phyloP scores from a whole-genome alignment of 352 stramenopile species.

The Globisporangium cystogenes region DNA sequence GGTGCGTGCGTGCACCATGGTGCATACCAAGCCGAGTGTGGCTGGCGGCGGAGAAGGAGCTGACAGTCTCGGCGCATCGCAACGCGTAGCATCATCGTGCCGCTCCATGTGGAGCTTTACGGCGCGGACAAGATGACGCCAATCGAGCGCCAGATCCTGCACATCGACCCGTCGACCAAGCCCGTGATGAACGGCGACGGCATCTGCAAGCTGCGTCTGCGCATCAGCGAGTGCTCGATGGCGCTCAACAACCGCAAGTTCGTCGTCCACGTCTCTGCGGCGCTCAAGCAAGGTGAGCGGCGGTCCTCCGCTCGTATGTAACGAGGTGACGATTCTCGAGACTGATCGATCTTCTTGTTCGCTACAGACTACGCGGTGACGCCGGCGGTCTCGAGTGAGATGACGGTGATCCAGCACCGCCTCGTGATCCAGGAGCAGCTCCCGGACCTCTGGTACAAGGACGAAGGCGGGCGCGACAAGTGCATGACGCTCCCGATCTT shows the following conservation, averaged over 20 bases:
- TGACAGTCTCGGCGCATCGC: too few species aligned
- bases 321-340: too few species aligned
- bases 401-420: slow-evolving; percentile 83
- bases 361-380: slow-evolving; percentile 44
- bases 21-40: too few species aligned
- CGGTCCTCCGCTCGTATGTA: too few species aligned
- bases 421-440: slow-evolving; percentile 81
- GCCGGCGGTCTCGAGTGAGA: slow-evolving; percentile 64
- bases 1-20: slow-evolving; percentile 24
- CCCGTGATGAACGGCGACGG: slow-evolving; percentile 77
- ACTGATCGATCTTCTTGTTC: background rate
- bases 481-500: slow-evolving; percentile 80
- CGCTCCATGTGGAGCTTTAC: slow-evolving; percentile 79
- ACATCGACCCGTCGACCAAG: slow-evolving; percentile 75
- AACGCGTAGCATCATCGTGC: slow-evolving; percentile 53
- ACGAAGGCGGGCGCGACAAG: slow-evolving; percentile 80
- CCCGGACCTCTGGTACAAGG: slow-evolving; percentile 85
- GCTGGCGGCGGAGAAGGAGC: too few species aligned
- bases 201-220: slow-evolving; percentile 77
- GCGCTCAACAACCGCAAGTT: slow-evolving; percentile 85
- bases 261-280: slow-evolving; percentile 69
- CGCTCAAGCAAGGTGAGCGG: slow-evolving; percentile 24
- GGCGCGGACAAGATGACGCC: slow-evolving; percentile 78
- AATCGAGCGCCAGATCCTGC: slow-evolving; percentile 72
- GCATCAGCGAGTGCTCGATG: slow-evolving; percentile 83